Evolutionary conservation across 2,329 filamentous ascomycete genomes (phyloP), one percentile per base, ranked within the genome.

Genomic region (Colletotrichum eremochloae): DNA sequence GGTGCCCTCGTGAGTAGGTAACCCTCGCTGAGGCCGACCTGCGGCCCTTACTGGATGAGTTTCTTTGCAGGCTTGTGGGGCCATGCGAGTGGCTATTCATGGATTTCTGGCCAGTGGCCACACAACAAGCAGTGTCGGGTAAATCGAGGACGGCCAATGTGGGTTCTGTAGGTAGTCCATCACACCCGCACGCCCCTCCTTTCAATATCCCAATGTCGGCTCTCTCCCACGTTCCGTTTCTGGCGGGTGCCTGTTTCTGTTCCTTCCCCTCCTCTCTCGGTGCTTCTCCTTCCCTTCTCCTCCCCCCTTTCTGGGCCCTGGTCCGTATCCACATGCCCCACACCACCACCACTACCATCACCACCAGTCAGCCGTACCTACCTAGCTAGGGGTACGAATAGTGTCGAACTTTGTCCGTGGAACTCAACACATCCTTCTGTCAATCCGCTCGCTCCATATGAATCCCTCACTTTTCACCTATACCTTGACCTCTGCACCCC

Each of bases 21-120:
- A 24, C 24, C 24, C 69, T 69, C 46, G 69, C 52, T 50, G 66
- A 64, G 66, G 66, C 69, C 60, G 55, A 60, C 46, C 69, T 61
- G 60, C 66, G 60, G 24, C 58, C 52, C 40, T 68, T 40, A 68
- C 31, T 68, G 65, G 69, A 29, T 38, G n/a, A 42, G 55, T 2
- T 6, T 57, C 12, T 1, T 40, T 48, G 8, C 29, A 46, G 20
- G 20, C n/a, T 14, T 20, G 50, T 56, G 38, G 68, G 57, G 57
- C 24, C 57, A 55, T 5, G 38, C 58, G 31, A 42, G 29, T 33
- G 63, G 36, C 55, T 15, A 48, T 33, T 48, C 53, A 60, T 46
- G 61, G 38, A 31, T 38, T 15, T 15, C 40, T 46, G 61, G 42
- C 63, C 52, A 50, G 46, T 57, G 68, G 52, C 68, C 68, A 71